These are phyloP conservation scores for Sarcomyxa edulis DNA, from an alignment of 768 basidiomycete species.

Conservation along the genomic window DNA sequence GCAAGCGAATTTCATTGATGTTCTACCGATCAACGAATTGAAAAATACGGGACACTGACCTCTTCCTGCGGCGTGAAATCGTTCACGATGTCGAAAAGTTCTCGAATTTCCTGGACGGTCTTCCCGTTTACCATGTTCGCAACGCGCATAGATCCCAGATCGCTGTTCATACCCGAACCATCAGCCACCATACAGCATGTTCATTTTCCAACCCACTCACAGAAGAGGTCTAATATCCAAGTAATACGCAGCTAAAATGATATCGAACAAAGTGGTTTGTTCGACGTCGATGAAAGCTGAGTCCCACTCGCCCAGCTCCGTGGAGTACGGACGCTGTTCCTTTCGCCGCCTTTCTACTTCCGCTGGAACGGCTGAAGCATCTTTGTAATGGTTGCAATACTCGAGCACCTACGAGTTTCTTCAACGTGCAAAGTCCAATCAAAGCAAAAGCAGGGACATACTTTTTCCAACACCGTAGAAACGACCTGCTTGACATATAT, in stretches of 20 bases:
- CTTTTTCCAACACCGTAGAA: too few species aligned
- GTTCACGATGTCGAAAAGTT: conserved; percentile 95
- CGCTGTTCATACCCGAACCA: too few species aligned
- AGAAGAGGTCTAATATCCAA: conserved; percentile 98
- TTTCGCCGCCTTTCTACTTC: conserved; percentile 81
- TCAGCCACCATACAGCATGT: too few species aligned
- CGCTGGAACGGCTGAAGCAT: conserved; percentile 87
- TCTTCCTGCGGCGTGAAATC: conserved; percentile 99
- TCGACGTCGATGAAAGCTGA: conserved; percentile 98
- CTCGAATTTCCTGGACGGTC: conserved; percentile 98
- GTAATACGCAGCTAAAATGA: conserved; percentile 99
- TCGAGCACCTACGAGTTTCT: conserved; percentile 85
- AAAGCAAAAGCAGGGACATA: too few species aligned
- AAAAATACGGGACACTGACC: conserved; percentile 37
- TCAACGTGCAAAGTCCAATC: too few species aligned
- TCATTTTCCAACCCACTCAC: too few species aligned
- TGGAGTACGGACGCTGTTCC: conserved; percentile 93
- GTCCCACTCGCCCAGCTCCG: conserved; percentile 99
- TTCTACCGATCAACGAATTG: conserved; percentile 10
- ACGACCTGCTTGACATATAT: too few species aligned
- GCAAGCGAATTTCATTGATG: conserved; percentile 6
- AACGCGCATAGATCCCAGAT: conserved; percentile 97
- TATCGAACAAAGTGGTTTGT: conserved; percentile 99
- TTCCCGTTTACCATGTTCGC: conserved; percentile 99
- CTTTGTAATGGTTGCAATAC: conserved; percentile 98